Evolutionary conservation across 2,329 filamentous ascomycete species (phyloP).

Genomic region (Dactylellina cionopaga): DNA sequence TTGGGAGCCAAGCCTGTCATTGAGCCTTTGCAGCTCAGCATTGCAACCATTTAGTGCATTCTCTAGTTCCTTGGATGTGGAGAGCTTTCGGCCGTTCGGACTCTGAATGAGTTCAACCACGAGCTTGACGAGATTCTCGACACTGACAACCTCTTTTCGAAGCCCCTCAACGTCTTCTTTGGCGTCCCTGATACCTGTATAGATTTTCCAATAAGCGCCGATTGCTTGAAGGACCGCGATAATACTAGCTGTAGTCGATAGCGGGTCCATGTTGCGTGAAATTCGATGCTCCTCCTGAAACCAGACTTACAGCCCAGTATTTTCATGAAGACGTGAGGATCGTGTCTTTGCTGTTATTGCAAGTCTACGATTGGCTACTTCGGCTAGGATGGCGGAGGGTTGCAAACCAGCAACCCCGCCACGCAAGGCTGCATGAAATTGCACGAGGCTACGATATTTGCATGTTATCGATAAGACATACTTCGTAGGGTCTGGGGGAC

Average conservation of each 20-base stretch:
- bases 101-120: background rate
- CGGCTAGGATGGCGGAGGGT: too few species aligned
- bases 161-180: conserved; percentile 1
- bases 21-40: background rate
- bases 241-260: conserved; percentile 15
- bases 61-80: background rate
- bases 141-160: background rate
- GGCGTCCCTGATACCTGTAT: conserved; percentile 11
- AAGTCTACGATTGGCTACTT: too few species aligned
- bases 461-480: too few species aligned
- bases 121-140: background rate
- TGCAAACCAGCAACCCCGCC: too few species aligned
- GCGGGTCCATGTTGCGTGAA: conserved; percentile 19
- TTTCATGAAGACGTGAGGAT: too few species aligned
- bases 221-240: conserved; percentile 17
- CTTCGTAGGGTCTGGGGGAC: too few species aligned
- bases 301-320: too few species aligned
- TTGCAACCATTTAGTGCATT: background rate
- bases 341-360: too few species aligned
- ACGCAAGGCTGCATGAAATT: too few species aligned
- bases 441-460: too few species aligned
- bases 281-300: background rate
- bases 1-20: background rate
- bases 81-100: background rate
- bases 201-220: background rate